Percentiles rank a stretch among this genome's conserved stretches.
Conservation (phyloP, 2,329 filamentous ascomycete species). For the Fusarium compactum region DNA sequence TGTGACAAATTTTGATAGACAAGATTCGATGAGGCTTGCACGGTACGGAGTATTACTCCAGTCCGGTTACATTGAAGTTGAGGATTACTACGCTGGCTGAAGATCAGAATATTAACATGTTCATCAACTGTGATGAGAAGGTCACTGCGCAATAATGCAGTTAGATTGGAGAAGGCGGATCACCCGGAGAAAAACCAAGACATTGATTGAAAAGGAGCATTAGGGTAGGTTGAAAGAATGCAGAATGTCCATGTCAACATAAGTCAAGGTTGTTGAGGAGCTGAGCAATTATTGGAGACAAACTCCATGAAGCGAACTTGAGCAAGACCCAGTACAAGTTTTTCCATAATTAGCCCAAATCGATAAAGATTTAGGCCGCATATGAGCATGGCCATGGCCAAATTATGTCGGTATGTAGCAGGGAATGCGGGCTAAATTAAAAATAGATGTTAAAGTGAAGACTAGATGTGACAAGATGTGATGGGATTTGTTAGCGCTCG, state of each 20-base stretch:
- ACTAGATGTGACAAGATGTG: slow-evolving; percentile 39
- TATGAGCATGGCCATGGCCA: slow-evolving; percentile 11
- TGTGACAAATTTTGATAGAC: neutral
- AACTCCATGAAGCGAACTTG: slow-evolving; percentile 17
- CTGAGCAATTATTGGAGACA: slow-evolving; percentile 21
- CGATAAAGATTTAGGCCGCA: slow-evolving; percentile 28
- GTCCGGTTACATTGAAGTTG: slow-evolving; percentile 3
- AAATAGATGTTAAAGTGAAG: slow-evolving; percentile 49
- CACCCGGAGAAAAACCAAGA: slow-evolving; percentile 18
- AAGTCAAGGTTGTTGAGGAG: slow-evolving; percentile 26
- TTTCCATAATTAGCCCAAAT: slow-evolving; percentile 46
- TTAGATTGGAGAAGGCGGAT: slow-evolving; percentile 31
- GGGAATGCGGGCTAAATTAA: slow-evolving; percentile 51
- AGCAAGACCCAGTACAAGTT: slow-evolving; percentile 1
- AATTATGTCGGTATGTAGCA: slow-evolving; percentile 38
- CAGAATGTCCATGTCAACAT: slow-evolving; percentile 14
- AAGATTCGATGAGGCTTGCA: neutral
- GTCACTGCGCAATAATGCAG: slow-evolving; percentile 23
- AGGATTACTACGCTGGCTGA: slow-evolving; percentile 9
- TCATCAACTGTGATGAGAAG: neutral
- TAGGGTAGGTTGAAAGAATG: slow-evolving; percentile 29
- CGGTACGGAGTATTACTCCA: neutral
- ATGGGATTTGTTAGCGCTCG: slow-evolving; percentile 45
- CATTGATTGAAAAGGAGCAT: slow-evolving; percentile 7
- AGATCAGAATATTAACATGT: slow-evolving; percentile 19